A percentile compares a stretch with the other conserved stretches of the same genome.
These are phyloP conservation scores for Collybiopsis confluens DNA, from an alignment of 768 basidiomycete species.

Conservation along the genomic window DNA sequence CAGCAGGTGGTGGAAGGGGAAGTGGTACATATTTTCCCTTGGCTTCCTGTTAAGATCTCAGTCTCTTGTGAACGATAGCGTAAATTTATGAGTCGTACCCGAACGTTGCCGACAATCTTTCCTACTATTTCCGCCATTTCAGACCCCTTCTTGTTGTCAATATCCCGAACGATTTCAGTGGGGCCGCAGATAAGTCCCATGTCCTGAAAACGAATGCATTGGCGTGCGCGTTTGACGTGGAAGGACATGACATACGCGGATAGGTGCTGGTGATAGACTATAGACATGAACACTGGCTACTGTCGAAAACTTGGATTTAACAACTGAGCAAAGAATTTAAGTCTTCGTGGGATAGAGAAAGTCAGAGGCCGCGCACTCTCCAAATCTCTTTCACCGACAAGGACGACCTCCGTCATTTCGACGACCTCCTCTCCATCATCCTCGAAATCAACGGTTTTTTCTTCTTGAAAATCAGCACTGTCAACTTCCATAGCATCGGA, in stretches of 20 bases:
- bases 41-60: background rate
- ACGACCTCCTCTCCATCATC: constrained; percentile 40
- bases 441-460: constrained; percentile 25
- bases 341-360: background rate
- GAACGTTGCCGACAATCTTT: constrained; percentile 44
- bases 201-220: constrained; percentile 29
- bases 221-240: background rate
- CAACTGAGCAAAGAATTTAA: constrained; percentile 32
- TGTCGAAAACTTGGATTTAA: constrained; percentile 46
- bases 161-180: constrained; percentile 30
- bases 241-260: constrained; percentile 44
- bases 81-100: constrained; percentile 27
- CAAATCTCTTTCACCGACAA: constrained; percentile 62
- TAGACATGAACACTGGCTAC: constrained; percentile 65
- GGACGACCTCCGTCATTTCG: constrained; percentile 41
- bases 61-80: background rate
- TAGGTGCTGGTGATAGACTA: constrained; percentile 60
- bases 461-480: constrained; percentile 14
- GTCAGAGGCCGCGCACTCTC: constrained; percentile 45
- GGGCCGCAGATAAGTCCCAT: constrained; percentile 38
- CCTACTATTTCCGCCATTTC: constrained; percentile 41
- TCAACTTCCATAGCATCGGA: constrained; percentile 34
- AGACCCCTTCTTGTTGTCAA: constrained; percentile 36
- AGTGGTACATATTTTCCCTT: constrained; percentile 4
- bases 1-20: constrained; percentile 34